Percentiles rank a stretch among this genome's conserved stretches.
Evolutionary conservation across 1,284 basidiomycete genomes (phyloP).

Genomic region (Pterulicium gracile): DNA sequence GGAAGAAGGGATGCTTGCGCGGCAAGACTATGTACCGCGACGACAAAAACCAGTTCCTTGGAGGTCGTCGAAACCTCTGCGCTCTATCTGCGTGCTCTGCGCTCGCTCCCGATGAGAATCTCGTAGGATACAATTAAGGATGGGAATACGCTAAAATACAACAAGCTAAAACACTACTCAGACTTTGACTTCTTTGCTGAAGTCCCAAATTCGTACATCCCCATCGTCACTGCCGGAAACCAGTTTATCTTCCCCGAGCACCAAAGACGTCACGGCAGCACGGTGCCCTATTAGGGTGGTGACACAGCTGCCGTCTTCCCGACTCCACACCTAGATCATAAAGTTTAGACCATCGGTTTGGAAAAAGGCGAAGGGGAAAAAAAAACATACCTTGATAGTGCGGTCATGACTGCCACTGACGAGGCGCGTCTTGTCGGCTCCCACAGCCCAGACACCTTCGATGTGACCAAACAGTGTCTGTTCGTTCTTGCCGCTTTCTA

Average conservation of each 20-base stretch:
- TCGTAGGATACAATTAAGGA: too few species aligned
- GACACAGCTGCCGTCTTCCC: constrained; percentile 81
- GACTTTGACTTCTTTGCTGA: constrained; percentile 30
- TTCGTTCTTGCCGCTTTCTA: constrained; percentile 73
- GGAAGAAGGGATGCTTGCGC: too few species aligned
- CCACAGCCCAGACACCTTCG: constrained; percentile 95
- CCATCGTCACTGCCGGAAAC: constrained; percentile 91
- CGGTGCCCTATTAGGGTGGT: constrained; percentile 91
- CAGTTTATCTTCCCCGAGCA: constrained; percentile 90
- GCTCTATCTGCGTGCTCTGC: too few species aligned
- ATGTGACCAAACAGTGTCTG: constrained; percentile 93
- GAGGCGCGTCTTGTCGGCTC: constrained; percentile 84
- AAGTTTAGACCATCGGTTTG: neutral
- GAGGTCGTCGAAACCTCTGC: too few species aligned
- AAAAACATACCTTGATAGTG: constrained; percentile 68
- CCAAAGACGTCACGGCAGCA: constrained; percentile 87
- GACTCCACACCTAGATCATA: constrained; percentile 71
- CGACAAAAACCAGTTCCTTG: too few species aligned
- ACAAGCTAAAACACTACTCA: neutral
- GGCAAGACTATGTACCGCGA: too few species aligned
- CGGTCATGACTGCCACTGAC: constrained; percentile 90
- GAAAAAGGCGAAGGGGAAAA: constrained; percentile 5
- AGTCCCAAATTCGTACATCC: constrained; percentile 75
- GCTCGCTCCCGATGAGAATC: too few species aligned
- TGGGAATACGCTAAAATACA: neutral